Evolutionary conservation across 2,329 filamentous ascomycete species (phyloP), one percentile per base, ranked within the genome.

Genomic region (Coniella vitis): DNA sequence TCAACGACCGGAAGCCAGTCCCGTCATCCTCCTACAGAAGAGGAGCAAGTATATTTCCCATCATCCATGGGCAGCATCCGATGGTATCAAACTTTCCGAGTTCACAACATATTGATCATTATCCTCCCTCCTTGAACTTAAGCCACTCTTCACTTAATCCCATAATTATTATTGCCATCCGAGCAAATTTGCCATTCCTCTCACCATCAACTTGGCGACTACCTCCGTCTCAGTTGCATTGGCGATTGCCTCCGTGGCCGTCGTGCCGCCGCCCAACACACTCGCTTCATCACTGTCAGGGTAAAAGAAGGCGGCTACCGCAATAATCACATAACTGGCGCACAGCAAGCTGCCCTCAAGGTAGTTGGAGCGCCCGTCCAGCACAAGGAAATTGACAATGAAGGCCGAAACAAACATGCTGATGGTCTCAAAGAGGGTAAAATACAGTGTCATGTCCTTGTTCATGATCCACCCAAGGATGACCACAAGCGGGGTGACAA

Each of bases 361-460:
- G 59, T 93, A 94, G 62, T 94, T 94, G 63, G 84, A 89, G 63
- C 89, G 78, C 10, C 88, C 88, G 60, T 94, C 89, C 53, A 91
- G 72, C 42, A 94, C 88, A 52, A 94, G 69, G 63, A 93, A 94
- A 67, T 91, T 93, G 66, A 91, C 87, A 54, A 94, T 89, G 55
- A 94, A 83, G 7, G 89, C 83, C 45, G 82, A 86, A 45, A 91
- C 81, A 65, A 94, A 94, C 60, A 94, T 78, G 49, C 85, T 87
- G 19, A 93, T 86, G 0, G 88, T 94, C 75, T 94, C 88, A 66
- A 94, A 95, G 42, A 89, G 76, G 52, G 88, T 88, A 65, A 94
- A 94, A 70, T 91, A 90, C 31, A 94, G 74, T 22, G 84, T 78
- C 82, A 87, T 86, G n/a, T 82, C 73, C 52, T 76, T 77, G 53